Evolutionary conservation across 345 rosid species (phyloP), one percentile per base, ranked within the genome.

Genomic region (Luvunga scandens): DNA sequence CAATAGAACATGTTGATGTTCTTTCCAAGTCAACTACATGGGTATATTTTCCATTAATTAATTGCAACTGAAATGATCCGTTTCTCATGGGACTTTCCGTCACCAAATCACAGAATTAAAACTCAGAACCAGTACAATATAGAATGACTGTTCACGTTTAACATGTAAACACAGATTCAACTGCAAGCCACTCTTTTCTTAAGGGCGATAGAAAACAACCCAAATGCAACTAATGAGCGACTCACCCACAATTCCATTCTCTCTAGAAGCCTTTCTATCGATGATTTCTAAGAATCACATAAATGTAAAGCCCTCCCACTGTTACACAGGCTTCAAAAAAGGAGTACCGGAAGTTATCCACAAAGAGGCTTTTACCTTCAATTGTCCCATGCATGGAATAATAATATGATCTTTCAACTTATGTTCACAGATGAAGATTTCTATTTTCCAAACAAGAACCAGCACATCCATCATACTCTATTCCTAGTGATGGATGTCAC

Each of bases 261-360:
- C 67, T 14, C 67, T 63, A 30, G 4, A 6, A 13, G 21, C 22
- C 28, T 25, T 59, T 59, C 67, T 5, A 19, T 63, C 0, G 2
- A 63, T 28, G 67, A 63, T 63, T 61, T 61, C 65, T 61, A 61
- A 61, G 65, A 61, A 61, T 27, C 65, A 61, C 65, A 61, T 5
- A 6, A 24, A 9, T 10, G 30, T 24, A 25, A 61, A 61, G 30
- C 27, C 33, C 33, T 61, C 28, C 33, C 65, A 61, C 28, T 61
- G 18, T 9, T 59, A 24, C 27, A 24, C 31, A 61, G 31, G 30
- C 48, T 33, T 57, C 31, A n/a, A 30, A 55, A 60, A 53, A 59
- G 60, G 12, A 53, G 36, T 56, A 48, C 74, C 10, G 21, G 3
- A 25, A 42, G 56, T 42, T 55, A 42, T 24, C 57, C 50, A 69